Percentiles rank a stretch among this genome's conserved stretches.
Conservation (phyloP, 2,329 filamentous ascomycete genomes). For the Aspergillus texensis region DNA sequence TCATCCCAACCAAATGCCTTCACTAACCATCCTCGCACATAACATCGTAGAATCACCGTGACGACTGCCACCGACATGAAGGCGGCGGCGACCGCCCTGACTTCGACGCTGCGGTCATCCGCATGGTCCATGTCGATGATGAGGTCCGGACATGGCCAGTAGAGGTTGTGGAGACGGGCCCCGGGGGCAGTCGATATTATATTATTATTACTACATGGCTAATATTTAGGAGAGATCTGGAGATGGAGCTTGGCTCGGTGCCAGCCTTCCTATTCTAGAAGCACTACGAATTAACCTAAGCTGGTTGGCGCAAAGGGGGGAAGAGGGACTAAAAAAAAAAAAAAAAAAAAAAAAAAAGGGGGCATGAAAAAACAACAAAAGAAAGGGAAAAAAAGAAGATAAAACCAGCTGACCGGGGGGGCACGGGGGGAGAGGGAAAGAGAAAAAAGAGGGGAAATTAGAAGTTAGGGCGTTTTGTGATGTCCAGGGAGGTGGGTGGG, state of each 20-base stretch:
- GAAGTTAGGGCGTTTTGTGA: no score
- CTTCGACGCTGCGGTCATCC: conserved; percentile 26
- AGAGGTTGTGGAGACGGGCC: neutral
- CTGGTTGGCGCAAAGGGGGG: neutral
- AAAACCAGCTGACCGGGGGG: no score
- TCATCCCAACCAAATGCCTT: conserved; percentile 40
- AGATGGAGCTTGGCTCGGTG: neutral
- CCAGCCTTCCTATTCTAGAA: neutral
- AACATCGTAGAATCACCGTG: conserved; percentile 33
- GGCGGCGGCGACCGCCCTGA: conserved; percentile 28
- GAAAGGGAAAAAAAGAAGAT: neutral
- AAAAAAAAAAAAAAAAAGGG: neutral
- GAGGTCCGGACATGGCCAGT: neutral
- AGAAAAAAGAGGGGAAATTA: no score
- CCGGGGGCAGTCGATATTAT: neutral
- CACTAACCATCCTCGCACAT: conserved; percentile 34
- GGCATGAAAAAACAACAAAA: no score
- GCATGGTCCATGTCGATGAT: conserved; percentile 19
- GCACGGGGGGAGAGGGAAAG: no score
- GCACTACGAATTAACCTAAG: neutral
- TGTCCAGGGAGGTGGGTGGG: no score
- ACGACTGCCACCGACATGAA: conserved; percentile 32
- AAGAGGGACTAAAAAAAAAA: neutral
- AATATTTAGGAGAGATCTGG: neutral
- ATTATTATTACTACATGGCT: neutral